Base-by-base conservation (phyloP, 2,329 filamentous ascomycete species). In the Achaetomium macrosporum region DNA sequence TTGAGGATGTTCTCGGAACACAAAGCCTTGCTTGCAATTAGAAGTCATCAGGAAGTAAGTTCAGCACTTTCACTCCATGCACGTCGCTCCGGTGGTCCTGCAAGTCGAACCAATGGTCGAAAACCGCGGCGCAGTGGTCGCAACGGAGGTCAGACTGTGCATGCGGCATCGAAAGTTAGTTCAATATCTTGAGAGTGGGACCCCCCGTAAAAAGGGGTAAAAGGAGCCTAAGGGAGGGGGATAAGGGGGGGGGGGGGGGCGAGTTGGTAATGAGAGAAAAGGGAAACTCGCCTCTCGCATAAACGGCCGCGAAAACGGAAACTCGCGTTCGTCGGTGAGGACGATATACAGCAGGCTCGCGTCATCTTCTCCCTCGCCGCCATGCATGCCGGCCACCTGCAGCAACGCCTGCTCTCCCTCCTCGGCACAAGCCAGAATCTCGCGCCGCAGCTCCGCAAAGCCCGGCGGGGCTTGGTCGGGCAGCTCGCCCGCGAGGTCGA, bases 111-210 rank as follows among this genome's bases (percentile, higher is more conserved):
- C n/a, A n/a, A n/a, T n/a, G n/a, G n/a, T n/a, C n/a, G n/a, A n/a
- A n/a, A n/a, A n/a, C n/a, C n/a, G n/a, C n/a, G n/a, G 16, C 29
- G 39, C 47, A 49, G 16, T 20, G 29, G 25, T 35, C 17, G 37
- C 46, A 48, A 35, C 46, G 46, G 46, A 48, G 46, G 29, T 48
- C 46, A 15, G 46, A 48, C 46, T 48, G n/a, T n/a, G n/a, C n/a
- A n/a, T n/a, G n/a, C n/a, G n/a, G n/a, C n/a, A n/a, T n/a, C n/a
- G n/a, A n/a, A n/a, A n/a, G n/a, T n/a, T n/a, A n/a, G n/a, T n/a
- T n/a, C n/a, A n/a, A n/a, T n/a, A n/a, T n/a, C n/a, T n/a, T n/a
- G n/a, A n/a, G n/a, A n/a, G n/a, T n/a, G n/a, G n/a, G n/a, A n/a
- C n/a, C n/a, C n/a, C n/a, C n/a, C n/a, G n/a, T n/a, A n/a, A n/a